A percentile compares a stretch with the other conserved stretches of the same genome.
Conservation (phyloP, 2,329 filamentous ascomycete genomes). For the Xylariales sp. region DNA sequence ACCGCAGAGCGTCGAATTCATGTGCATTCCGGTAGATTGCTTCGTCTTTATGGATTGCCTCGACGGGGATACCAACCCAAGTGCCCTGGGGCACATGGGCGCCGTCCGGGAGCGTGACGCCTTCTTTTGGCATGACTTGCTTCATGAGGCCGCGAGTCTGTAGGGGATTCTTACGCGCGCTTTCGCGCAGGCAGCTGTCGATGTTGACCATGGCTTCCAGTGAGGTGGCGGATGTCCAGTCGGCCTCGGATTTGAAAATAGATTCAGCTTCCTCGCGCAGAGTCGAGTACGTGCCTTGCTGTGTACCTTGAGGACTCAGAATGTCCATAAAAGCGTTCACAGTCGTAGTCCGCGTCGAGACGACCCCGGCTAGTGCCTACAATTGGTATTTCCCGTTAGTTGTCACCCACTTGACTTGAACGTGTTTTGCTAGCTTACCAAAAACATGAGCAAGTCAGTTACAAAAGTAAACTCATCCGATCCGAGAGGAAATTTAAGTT, state of each 20-base stretch:
- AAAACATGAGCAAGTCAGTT: constrained; percentile 19
- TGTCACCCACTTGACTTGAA: background rate
- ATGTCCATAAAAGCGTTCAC: constrained; percentile 21
- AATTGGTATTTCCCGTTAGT: constrained; percentile 4
- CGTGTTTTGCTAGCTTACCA: constrained; percentile 7
- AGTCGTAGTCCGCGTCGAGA: constrained; percentile 18
- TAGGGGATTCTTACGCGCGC: constrained; percentile 10
- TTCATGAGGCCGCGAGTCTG: constrained; percentile 9
- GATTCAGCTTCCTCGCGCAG: constrained; percentile 17
- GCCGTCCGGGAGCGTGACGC: constrained; percentile 17
- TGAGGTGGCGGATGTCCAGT: constrained; percentile 11
- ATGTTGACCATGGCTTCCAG: constrained; percentile 13
- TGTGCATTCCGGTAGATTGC: constrained; percentile 10
- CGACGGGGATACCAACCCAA: constrained; percentile 18
- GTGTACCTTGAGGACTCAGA: constrained; percentile 6
- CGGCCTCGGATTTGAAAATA: constrained; percentile 17
- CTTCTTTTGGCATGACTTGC: constrained; percentile 19
- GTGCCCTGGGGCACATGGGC: constrained; percentile 16
- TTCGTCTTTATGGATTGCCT: constrained; percentile 14
- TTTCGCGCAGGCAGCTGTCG: constrained; percentile 16
- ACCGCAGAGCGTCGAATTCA: constrained; percentile 10
- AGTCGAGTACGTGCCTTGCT: constrained; percentile 5
- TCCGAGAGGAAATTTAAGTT: constrained; percentile 16
- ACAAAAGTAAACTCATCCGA: constrained; percentile 18
- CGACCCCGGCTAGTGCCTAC: constrained; percentile 14